phyloP scores from a whole-genome alignment of 75 land plant species.

The Sequoia sempervirens region DNA sequence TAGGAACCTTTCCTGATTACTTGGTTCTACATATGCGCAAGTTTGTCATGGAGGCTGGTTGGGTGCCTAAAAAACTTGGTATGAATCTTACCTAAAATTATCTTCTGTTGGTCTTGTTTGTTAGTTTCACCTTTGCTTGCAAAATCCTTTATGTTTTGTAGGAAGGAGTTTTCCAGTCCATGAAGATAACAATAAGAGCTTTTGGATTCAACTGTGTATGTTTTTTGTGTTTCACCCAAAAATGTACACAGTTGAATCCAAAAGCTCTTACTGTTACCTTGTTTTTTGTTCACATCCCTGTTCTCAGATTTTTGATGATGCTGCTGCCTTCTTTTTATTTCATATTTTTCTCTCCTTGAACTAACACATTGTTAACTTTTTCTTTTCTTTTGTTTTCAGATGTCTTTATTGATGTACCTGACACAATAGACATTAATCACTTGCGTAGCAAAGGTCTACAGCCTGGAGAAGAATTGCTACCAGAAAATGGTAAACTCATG shows the following conservation, averaged over 20 bases:
- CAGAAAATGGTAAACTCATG: constrained; percentile 45
- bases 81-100: constrained; percentile 10
- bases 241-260: too few relatives aligned
- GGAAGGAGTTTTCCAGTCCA: too few relatives aligned
- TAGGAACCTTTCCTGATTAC: constrained; percentile 92
- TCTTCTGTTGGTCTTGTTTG: neutral
- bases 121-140: constrained; percentile 2
- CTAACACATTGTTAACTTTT: neutral
- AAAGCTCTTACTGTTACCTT: neutral
- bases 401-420: constrained; percentile 98
- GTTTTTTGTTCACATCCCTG: neutral
- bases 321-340: neutral
- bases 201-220: too few relatives aligned
- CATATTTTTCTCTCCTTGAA: neutral
- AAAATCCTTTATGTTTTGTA: neutral
- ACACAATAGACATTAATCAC: constrained; percentile 77
- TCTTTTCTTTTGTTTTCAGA: constrained; percentile 38
- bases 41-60: constrained; percentile 92
- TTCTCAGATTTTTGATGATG: neutral
- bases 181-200: too few relatives aligned
- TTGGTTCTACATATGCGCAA: constrained; percentile 95
- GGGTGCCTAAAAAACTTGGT: constrained; percentile 99
- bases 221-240: too few relatives aligned
- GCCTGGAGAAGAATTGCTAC: constrained; percentile 89
- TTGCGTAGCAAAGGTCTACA: constrained; percentile 91